A percentile compares a stretch with the other conserved stretches of the same genome.
These are phyloP conservation scores for Pseudohyphozyma bogoriensis DNA, from an alignment of 768 basidiomycete genomes.

Conservation along the genomic window DNA sequence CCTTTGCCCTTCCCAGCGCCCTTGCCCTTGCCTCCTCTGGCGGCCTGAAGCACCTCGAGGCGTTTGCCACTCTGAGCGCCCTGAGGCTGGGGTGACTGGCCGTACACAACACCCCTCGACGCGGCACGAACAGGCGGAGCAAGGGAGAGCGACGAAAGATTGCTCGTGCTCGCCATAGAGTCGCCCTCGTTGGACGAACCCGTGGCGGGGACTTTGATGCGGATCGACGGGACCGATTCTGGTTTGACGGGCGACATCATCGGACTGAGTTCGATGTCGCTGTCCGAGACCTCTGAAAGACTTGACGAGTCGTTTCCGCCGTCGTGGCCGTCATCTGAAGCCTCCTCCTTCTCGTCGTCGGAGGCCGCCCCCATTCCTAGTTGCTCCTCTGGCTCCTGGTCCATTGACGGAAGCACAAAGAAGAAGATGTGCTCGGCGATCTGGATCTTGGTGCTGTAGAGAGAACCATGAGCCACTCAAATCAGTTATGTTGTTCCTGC, in stretches of 20 bases:
- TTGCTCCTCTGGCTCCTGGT: background rate
- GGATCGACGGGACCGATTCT: background rate
- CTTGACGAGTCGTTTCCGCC: slow-evolving; percentile 7
- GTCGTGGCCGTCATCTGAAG: background rate
- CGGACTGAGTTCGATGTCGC: slow-evolving; percentile 7
- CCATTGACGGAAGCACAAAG: slow-evolving; percentile 66
- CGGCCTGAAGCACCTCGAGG: slow-evolving; percentile 3
- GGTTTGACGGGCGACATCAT: background rate
- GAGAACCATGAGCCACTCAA: background rate
- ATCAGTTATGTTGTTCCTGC: background rate
- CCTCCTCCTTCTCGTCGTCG: background rate
- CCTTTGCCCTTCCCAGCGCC: background rate
- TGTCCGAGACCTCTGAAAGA: slow-evolving; percentile 10
- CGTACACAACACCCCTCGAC: background rate
- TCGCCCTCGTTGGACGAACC: background rate
- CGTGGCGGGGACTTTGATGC: background rate
- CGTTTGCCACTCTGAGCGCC: background rate
- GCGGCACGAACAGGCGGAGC: background rate
- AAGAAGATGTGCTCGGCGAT: slow-evolving; percentile 95
- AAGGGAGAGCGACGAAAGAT: background rate
- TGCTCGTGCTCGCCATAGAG: background rate
- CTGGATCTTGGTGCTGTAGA: slow-evolving; percentile 71
- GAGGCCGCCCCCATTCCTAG: no score
- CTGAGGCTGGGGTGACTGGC: background rate
- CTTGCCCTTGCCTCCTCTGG: background rate